These are phyloP conservation scores for Boechera retrofracta DNA, from an alignment of 345 rosid genomes.

Conservation along the genomic window DNA sequence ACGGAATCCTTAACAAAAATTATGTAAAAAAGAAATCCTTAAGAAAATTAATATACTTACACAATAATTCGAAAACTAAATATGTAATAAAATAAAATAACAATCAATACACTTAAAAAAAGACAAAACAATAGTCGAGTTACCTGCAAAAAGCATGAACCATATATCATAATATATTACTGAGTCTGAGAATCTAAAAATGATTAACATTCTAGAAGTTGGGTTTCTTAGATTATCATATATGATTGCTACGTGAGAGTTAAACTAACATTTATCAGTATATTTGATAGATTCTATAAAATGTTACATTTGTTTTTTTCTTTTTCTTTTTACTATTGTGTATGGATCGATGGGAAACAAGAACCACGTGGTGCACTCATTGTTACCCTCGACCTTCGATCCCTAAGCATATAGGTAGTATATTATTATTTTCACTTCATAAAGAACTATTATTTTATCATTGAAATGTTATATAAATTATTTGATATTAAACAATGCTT, in stretches of 20 bases:
- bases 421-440: neutral
- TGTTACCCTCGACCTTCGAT: neutral
- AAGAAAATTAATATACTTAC: neutral
- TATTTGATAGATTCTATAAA: neutral
- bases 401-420: neutral
- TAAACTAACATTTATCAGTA: neutral
- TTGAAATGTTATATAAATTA: no score
- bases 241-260: neutral
- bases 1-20: neutral
- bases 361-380: neutral
- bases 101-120: neutral
- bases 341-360: neutral
- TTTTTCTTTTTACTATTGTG: neutral
- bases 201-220: neutral
- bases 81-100: neutral
- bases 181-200: neutral
- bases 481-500: neutral
- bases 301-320: neutral
- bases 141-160: slow-evolving; percentile 37
- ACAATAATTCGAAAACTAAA: neutral
- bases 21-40: neutral
- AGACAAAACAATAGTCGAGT: neutral
- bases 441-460: no score
- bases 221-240: neutral
- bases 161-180: slow-evolving; percentile 19